Evolutionary conservation across 495 filamentous ascomycete species (phyloP).

Genomic region (Penicillium robsamsonii): DNA sequence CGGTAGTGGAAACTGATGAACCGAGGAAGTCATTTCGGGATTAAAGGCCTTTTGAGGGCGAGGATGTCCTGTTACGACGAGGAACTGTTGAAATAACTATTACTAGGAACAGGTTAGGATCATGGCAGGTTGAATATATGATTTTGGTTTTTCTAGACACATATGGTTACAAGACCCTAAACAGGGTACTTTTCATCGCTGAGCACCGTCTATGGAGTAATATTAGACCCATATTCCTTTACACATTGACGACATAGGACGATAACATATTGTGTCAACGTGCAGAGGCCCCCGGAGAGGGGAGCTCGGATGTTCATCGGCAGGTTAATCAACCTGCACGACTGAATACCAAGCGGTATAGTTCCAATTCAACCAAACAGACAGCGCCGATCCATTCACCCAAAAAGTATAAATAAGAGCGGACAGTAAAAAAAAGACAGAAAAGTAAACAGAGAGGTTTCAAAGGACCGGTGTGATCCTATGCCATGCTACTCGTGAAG

Average conservation of each 20-base stretch:
- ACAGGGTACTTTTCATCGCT: slow-evolving; percentile 16
- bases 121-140: slow-evolving; percentile 14
- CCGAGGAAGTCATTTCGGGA: neutral
- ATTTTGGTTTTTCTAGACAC: slow-evolving; percentile 24
- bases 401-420: slow-evolving; percentile 26
- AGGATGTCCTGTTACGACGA: neutral
- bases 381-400: slow-evolving; percentile 21
- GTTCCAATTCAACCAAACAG: slow-evolving; percentile 6
- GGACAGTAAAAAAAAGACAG: slow-evolving; percentile 31
- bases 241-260: neutral
- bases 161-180: slow-evolving; percentile 33
- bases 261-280: neutral
- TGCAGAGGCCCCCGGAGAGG: neutral
- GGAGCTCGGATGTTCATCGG: neutral
- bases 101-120: neutral
- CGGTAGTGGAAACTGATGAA: neutral
- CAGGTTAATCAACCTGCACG: neutral
- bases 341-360: neutral
- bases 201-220: neutral
- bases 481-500: slow-evolving; percentile 41
- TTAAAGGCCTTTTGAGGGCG: neutral
- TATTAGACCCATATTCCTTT: neutral
- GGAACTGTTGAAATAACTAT: neutral
- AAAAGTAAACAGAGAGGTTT: slow-evolving; percentile 27
- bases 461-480: slow-evolving; percentile 24